Evolutionary conservation across 257 asterid genomes (phyloP), one percentile per base, ranked within the genome.

Genomic region (Solanum arcanum): DNA sequence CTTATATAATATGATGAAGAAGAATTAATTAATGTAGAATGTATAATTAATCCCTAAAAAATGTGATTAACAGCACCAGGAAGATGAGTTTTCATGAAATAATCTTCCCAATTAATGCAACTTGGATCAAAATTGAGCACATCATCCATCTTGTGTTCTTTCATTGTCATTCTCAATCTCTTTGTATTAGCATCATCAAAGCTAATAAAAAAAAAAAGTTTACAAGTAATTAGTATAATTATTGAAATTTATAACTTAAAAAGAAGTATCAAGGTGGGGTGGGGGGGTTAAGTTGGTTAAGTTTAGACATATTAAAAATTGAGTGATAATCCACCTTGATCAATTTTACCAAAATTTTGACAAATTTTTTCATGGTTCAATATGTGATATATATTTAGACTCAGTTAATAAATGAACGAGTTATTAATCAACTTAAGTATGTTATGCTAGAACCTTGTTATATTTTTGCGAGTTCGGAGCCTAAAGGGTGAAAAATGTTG

Each of bases 141-240:
- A 44, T 92, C 88, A 41, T 76, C 82, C 83, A 90, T 92, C 33
- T 27, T 41, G 6, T 46, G 47, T 76, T 89, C 91, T 74, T 23
- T 46, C 12, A 74, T 72, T 15, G 87, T 87, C 88, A 86, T 89
- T 70, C 93, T 88, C 83, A 94, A 77, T 27, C 82, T 92, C 39
- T 92, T 93, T 0, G 96, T 92, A 88, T 94, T 94, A 84, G 15
- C 86, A 86, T 94, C 98, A 68, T 94, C 94, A 87, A 93, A 93
- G 11, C 96, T 93, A 88, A 47, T 31, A 20, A 56, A 44, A 35
- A 9, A 35, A 9, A 35, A 9, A 33, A 23, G 29, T 5, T 25
- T 6, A 47, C 5, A 64, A 5, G 35, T 33, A 33, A n/a, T 18
- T 49, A 15, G 60, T 64, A 4, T 56, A n/a, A 35, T 20, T 27